phyloP scores from a whole-genome alignment of 1,139 yeast species.

The Blastobotrys apis region DNA sequence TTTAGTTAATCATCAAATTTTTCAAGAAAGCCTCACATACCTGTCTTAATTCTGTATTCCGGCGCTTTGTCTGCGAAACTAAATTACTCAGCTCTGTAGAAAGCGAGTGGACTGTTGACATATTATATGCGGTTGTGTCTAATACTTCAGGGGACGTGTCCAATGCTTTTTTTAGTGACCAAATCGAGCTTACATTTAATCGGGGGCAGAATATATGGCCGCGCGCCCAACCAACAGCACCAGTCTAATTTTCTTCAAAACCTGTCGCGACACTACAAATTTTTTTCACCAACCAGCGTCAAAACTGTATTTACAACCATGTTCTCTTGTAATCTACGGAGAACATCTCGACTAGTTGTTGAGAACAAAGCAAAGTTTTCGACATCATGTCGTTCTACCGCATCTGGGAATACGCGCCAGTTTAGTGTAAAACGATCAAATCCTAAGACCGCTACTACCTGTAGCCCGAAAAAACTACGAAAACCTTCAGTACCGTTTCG shows the following conservation, averaged over 20 bases:
- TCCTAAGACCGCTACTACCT: not conserved
- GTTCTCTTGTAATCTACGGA: conserved; percentile 6
- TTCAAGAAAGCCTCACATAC: conserved; percentile 25
- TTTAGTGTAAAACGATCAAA: conserved; percentile 3
- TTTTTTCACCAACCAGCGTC: too few species aligned
- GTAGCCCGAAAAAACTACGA: conserved; percentile 4
- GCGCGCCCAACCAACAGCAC: too few species aligned
- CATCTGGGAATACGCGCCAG: not conserved
- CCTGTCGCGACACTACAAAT: too few species aligned
- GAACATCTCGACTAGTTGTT: conserved; percentile 5
- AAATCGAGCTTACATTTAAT: too few species aligned
- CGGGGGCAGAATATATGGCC: too few species aligned
- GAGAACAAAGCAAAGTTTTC: conserved; percentile 4
- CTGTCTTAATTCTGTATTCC: conserved; percentile 59
- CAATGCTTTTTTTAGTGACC: too few species aligned
- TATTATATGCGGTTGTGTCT: too few species aligned
- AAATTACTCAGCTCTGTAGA: conserved; percentile 53
- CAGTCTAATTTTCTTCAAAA: too few species aligned
- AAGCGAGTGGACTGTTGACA: conserved; percentile 27
- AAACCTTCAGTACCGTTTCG: conserved; percentile 18
- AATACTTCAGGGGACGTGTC: too few species aligned
- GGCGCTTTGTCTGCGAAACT: conserved; percentile 65
- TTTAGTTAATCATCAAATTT: conserved; percentile 3
- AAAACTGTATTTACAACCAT: too few species aligned
- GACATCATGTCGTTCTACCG: conserved; percentile 1